phyloP scores from a whole-genome alignment of 2,329 filamentous ascomycete species.

The Fusarium pininemorale region DNA sequence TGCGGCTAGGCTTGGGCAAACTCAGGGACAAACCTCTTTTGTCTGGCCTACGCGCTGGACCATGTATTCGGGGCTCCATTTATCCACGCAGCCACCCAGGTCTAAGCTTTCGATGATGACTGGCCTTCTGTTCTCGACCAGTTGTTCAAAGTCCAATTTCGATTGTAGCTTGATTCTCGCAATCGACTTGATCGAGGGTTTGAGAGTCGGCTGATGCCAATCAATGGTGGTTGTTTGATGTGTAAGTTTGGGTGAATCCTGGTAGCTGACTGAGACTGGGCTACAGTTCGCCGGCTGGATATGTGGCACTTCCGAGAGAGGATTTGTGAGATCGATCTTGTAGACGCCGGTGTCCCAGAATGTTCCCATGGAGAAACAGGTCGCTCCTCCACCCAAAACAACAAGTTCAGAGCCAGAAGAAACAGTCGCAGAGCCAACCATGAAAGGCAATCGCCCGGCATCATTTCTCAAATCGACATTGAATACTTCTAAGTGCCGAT shows the following conservation, averaged over 20 bases:
- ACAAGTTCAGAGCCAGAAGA: slow-evolving; percentile 61
- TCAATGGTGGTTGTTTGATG: slow-evolving; percentile 13
- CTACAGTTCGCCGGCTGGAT: background rate
- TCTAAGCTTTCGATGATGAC: slow-evolving; percentile 70
- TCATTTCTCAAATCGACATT: slow-evolving; percentile 4
- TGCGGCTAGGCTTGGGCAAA: background rate
- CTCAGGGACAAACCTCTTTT: slow-evolving; percentile 60
- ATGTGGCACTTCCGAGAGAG: background rate
- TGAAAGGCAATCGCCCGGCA: slow-evolving; percentile 60
- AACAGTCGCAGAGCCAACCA: slow-evolving; percentile 73
- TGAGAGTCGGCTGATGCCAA: background rate
- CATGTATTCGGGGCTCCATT: slow-evolving; percentile 77
- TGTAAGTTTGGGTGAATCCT: slow-evolving; percentile 44
- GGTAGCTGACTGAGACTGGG: slow-evolving; percentile 23
- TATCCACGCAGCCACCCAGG: slow-evolving; percentile 71
- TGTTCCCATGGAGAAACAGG: slow-evolving; percentile 90
- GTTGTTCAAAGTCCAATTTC: slow-evolving; percentile 64
- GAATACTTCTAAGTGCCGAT: slow-evolving; percentile 39
- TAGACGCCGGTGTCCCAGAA: slow-evolving; percentile 78
- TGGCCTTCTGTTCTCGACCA: slow-evolving; percentile 66
- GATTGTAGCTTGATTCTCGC: slow-evolving; percentile 62
- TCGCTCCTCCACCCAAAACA: slow-evolving; percentile 81
- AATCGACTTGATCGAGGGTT: slow-evolving; percentile 50
- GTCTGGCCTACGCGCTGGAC: slow-evolving; percentile 67
- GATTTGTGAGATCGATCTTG: slow-evolving; percentile 44